Conservation (phyloP, 257 asterid genomes). For the Osmanthus fragrans region DNA sequence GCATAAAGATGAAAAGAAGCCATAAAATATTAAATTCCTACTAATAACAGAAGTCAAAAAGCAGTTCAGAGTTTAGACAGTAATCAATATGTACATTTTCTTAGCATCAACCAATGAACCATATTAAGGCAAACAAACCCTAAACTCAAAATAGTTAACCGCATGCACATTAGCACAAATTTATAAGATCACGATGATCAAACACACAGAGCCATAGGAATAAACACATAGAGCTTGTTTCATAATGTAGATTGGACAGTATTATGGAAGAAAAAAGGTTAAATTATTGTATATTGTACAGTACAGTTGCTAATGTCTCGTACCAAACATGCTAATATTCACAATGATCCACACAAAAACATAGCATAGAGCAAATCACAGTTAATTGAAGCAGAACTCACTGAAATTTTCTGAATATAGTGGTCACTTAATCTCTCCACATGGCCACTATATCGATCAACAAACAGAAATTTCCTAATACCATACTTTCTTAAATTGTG, state of each 20-base stretch:
- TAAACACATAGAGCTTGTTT: background rate
- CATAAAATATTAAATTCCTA: background rate
- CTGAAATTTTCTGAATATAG: constrained; percentile 60
- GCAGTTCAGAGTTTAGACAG: background rate
- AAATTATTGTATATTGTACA: background rate
- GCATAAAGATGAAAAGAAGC: background rate
- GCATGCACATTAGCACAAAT: background rate
- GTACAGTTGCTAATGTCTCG: background rate
- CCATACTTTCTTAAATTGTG: constrained; percentile 79
- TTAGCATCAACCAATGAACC: background rate
- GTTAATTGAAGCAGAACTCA: constrained; percentile 42
- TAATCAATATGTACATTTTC: background rate
- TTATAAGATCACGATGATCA: background rate
- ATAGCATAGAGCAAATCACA: background rate
- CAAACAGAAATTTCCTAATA: constrained; percentile 75
- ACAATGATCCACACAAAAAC: background rate
- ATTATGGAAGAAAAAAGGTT: background rate
- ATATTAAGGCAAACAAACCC: background rate
- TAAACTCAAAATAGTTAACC: background rate
- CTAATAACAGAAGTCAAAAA: background rate
- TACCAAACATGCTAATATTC: background rate
- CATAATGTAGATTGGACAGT: background rate
- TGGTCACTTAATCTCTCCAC: constrained; percentile 60
- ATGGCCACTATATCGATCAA: constrained; percentile 74
- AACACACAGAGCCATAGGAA: background rate